Conservation (phyloP, 768 basidiomycete species). For the Suillus brevipes region DNA sequence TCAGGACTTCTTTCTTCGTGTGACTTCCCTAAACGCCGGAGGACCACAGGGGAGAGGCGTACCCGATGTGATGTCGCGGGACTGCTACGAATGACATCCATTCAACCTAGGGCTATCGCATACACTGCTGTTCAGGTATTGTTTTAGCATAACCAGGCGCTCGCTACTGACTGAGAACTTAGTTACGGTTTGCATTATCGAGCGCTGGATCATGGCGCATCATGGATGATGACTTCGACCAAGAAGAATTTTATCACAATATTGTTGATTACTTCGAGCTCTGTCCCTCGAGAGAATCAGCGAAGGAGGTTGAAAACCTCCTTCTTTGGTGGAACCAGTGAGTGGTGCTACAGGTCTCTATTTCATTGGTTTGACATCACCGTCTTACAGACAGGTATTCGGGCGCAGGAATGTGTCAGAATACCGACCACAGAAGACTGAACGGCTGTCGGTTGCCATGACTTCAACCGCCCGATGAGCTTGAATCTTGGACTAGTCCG, state of each 20-base stretch:
- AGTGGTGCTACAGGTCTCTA: not conserved
- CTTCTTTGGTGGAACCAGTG: constrained; percentile 18
- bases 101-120: constrained; percentile 23
- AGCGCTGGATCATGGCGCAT: constrained; percentile 7
- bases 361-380: not conserved
- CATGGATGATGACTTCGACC: constrained; percentile 11
- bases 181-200: constrained; percentile 20
- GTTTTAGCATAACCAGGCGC: not conserved
- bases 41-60: constrained; percentile 1
- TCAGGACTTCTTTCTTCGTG: no score
- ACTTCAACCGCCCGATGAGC: no score
- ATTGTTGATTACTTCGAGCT: constrained; percentile 20
- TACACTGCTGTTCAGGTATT: constrained; percentile 28
- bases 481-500: no score
- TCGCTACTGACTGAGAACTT: not conserved
- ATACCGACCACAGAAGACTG: constrained; percentile 1
- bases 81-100: constrained; percentile 6
- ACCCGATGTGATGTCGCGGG: constrained; percentile 12
- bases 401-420: not conserved
- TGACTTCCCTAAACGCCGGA: constrained; percentile 6
- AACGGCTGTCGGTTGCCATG: constrained; percentile 4
- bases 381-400: no score
- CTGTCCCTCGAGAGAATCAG: not conserved
- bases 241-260: constrained; percentile 15
- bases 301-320: not conserved